Evolutionary conservation across 1,284 basidiomycete genomes (phyloP), one percentile per base, ranked within the genome.

Genomic region (Erythrobasidium hasegawianum): DNA sequence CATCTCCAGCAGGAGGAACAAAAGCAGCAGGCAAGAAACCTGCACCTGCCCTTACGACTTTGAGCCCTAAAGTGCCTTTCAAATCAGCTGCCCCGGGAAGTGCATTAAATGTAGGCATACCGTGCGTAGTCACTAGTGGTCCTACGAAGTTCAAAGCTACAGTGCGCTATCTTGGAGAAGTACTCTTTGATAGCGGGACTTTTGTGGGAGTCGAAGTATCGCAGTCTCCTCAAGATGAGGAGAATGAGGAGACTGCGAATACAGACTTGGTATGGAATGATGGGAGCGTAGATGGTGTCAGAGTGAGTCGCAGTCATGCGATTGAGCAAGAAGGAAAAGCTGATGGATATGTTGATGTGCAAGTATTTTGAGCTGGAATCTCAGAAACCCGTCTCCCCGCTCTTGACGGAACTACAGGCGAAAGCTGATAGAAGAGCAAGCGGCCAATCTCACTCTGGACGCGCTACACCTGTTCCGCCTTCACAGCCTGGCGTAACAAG

Each of bases 171-270:
- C 89, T 95, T 58, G 92, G 91, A 1, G 86, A 88, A 72, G 83
- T 94, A 2, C 81, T 83, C 59, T 89, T 88, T 54, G 87, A 89
- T 75, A 74, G 75, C 5, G 92, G 90, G 0, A 85, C 87, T 0
- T 96, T 91, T 91, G 88, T 96, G 3, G 93, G 92, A 2, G 86
- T 96, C 3, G 92, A 96, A 76, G 87, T 93, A 14, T 87, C 88
- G 0, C 81, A 88, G 65, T 77, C 72, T 83, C 86, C 20, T 77
- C 78, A 18, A 84, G 83, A 81, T 79, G 78, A 29, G 71, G 2
- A 69, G 60, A 81, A 79, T 16, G 81, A 85, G 50, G 33, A 33
- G 4, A 33, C 5, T 11, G 33, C 33, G n/a, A n/a, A n/a, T 20
- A 81, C 81, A 41, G 81, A 82, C 2, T 79, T 86, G n/a, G 83